A percentile compares a stretch with the other conserved stretches of the same genome.
Evolutionary conservation across 2,329 filamentous ascomycete genomes (phyloP).

Genomic region (Pseudogymnoascus sp.): DNA sequence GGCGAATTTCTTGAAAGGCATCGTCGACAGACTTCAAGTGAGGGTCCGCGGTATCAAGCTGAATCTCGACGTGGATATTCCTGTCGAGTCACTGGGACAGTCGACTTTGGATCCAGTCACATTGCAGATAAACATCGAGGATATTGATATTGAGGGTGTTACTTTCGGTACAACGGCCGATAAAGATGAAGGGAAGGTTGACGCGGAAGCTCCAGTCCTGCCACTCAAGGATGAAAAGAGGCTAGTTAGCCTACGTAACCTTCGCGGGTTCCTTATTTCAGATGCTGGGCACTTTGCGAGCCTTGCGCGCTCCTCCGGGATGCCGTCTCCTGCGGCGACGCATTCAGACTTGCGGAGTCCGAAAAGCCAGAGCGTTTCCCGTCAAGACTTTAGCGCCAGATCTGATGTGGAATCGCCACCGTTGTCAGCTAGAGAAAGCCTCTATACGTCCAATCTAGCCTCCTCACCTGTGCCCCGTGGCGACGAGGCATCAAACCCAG

Average conservation of each 20-base stretch:
- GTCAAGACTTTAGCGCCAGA: not conserved
- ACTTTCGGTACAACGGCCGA: conserved; percentile 34
- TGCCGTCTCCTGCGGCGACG: conserved; percentile 47
- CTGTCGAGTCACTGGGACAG: conserved; percentile 32
- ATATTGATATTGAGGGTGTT: conserved; percentile 58
- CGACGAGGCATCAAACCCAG: not conserved
- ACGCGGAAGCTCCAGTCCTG: conserved; percentile 9
- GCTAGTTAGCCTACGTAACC: conserved; percentile 52
- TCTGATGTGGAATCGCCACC: conserved; percentile 3
- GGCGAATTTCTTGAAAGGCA: conserved; percentile 62
- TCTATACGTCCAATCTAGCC: not conserved
- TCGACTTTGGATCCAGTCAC: conserved; percentile 46
- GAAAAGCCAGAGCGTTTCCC: conserved; percentile 1
- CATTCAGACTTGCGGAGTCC: conserved; percentile 31
- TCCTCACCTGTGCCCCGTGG: not conserved
- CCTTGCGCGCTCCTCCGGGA: conserved; percentile 47
- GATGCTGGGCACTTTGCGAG: conserved; percentile 58
- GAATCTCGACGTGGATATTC: conserved; percentile 53
- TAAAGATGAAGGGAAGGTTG: conserved; percentile 3
- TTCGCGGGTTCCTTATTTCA: conserved; percentile 57
- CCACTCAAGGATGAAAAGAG: conserved; percentile 54
- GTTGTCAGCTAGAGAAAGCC: not conserved
- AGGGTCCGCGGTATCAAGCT: conserved; percentile 56
- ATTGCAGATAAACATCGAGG: conserved; percentile 55
- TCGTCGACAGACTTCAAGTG: conserved; percentile 62